phyloP scores from a whole-genome alignment of 352 stramenopile species.

The Phytophthora tubulina region DNA sequence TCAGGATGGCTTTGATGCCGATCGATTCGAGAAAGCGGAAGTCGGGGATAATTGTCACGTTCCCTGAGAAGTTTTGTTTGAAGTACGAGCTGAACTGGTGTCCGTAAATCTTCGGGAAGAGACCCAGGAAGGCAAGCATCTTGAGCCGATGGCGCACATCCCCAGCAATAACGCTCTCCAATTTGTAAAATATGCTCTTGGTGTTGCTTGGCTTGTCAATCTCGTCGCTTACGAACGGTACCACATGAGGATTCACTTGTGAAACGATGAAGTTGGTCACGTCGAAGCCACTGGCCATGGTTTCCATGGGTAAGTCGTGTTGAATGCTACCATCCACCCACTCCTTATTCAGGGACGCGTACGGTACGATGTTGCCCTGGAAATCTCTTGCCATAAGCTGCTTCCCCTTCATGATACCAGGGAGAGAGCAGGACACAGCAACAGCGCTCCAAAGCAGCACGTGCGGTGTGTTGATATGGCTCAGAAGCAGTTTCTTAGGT shows the following conservation, averaged over 20 bases:
- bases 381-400: slow-evolving; percentile 84
- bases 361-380: slow-evolving; percentile 88
- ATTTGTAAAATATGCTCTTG: slow-evolving; percentile 74
- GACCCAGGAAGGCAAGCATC: slow-evolving; percentile 85
- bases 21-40: slow-evolving; percentile 89
- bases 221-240: slow-evolving; percentile 93
- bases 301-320: slow-evolving; percentile 93
- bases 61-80: slow-evolving; percentile 96
- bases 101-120: slow-evolving; percentile 87
- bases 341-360: slow-evolving; percentile 92
- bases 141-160: slow-evolving; percentile 71
- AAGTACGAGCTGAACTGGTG: slow-evolving; percentile 86
- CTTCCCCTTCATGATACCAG: slow-evolving; percentile 93
- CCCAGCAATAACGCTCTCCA: slow-evolving; percentile 88
- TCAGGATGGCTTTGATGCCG: slow-evolving; percentile 85
- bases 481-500: slow-evolving; percentile 89
- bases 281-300: slow-evolving; percentile 94
- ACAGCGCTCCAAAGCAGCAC: slow-evolving; percentile 94
- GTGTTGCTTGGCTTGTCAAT: slow-evolving; percentile 74
- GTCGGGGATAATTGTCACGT: slow-evolving; percentile 95
- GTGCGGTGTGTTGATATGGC: slow-evolving; percentile 94
- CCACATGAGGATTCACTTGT: slow-evolving; percentile 92
- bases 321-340: slow-evolving; percentile 95
- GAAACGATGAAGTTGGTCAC: slow-evolving; percentile 95
- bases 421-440: slow-evolving; percentile 92